Evolutionary conservation across 2,329 filamentous ascomycete species (phyloP), one percentile per base, ranked within the genome.

Genomic region (Fusarium solani-melongenae): DNA sequence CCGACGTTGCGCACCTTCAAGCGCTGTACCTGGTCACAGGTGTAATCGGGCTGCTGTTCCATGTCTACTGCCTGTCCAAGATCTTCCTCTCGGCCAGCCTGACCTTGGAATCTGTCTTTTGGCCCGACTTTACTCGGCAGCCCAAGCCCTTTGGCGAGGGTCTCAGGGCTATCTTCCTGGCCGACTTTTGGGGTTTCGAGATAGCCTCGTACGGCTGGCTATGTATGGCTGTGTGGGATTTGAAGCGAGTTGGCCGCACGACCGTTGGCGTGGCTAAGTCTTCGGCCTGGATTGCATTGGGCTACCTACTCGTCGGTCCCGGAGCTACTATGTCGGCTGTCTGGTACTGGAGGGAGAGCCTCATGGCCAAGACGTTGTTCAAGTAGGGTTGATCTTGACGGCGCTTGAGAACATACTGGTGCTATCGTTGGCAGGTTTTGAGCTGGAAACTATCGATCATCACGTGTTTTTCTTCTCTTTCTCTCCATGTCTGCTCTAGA

Each of bases 281-380:
- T 2, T 29, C 49, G 1, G 38, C 56, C 31, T 20, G 53, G 10
- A 58, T 70, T 22, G 59, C 53, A 5, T 24, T 70, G 12, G 29
- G 64, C 4, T 17, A 31, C 22, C n/a, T 70, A 15, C 15, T 59
- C 6, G n/a, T 65, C 27, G 68, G 68, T 5, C 64, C 68, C 11
- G 68, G 68, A 11, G 68, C 68, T 9, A 67, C 68, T 1, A 62
- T 67, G 68, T 61, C 64, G 6, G 64, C 56, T 3, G 64, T 70
- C 36, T 70, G 68, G 68, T 64, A 67, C 38, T 70, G 68, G 68
- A 57, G 68, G n/a, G 68, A 70, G 27, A 22, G 14, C 27, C 36
- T 27, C 6, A 20, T 70, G 59, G 64, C 63, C 2, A 57, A 49
- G 12, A 69, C 66, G 8, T 49, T 41, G 27, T 68, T 68, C 31